Evolutionary conservation across 2,329 filamentous ascomycete species (phyloP).

Genomic region (Fusarium longipes): DNA sequence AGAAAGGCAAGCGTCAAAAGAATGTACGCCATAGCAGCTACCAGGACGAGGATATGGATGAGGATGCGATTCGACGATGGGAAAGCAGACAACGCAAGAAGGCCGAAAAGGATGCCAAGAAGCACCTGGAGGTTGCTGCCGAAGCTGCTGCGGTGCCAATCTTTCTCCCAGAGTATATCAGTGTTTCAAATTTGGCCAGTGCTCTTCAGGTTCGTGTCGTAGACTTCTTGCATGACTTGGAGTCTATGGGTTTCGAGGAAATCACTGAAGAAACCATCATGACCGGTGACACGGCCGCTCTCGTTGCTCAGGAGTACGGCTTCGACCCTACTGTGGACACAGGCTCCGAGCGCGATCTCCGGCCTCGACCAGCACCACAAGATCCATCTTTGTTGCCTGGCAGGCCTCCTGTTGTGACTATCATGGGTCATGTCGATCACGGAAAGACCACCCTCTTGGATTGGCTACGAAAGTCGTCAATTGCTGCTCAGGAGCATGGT

Average conservation of each 20-base stretch:
- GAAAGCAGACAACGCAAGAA: conserved; percentile 56
- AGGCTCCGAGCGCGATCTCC: conserved; percentile 75
- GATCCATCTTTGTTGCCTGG: conserved; percentile 75
- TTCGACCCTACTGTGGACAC: conserved; percentile 84
- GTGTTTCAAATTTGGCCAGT: conserved; percentile 81
- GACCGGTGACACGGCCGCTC: conserved; percentile 87
- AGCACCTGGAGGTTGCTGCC: conserved; percentile 54
- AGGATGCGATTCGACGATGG: conserved; percentile 52
- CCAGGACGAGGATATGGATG: conserved; percentile 54
- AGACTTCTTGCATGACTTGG: conserved; percentile 79
- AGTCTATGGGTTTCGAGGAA: conserved; percentile 90
- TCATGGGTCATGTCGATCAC: conserved; percentile 99
- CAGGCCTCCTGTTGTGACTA: conserved; percentile 94
- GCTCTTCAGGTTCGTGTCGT: conserved; percentile 77
- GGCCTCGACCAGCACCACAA: conserved; percentile 73
- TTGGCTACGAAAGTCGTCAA: conserved; percentile 90
- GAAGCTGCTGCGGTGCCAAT: conserved; percentile 67
- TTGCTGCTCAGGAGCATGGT: conserved; percentile 91
- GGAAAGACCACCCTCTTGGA: conserved; percentile 97
- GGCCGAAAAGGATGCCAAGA: conserved; percentile 56
- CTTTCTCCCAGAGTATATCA: conserved; percentile 90
- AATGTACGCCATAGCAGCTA: conserved; percentile 38
- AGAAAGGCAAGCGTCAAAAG: conserved; percentile 44
- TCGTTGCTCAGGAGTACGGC: conserved; percentile 93
- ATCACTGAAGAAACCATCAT: conserved; percentile 85